A percentile compares a stretch with the other conserved stretches of the same genome.
Conservation (phyloP, 495 filamentous ascomycete genomes). For the Penicillium lagena region DNA sequence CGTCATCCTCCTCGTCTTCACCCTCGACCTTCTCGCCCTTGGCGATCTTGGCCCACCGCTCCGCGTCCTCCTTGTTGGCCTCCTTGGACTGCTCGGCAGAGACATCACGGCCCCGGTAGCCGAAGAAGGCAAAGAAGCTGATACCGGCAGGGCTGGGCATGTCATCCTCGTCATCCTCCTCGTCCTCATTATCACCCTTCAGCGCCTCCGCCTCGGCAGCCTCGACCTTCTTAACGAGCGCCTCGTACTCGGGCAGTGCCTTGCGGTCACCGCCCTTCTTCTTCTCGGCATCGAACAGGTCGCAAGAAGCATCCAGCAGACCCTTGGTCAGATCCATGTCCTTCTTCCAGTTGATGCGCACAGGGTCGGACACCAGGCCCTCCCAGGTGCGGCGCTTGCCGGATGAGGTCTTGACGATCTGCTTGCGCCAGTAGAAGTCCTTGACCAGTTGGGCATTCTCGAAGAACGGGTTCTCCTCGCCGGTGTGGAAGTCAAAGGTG, state of each 20-base stretch:
- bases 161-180: slow-evolving; percentile 42
- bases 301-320: slow-evolving; percentile 62
- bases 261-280: slow-evolving; percentile 31
- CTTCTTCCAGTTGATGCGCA: slow-evolving; percentile 82
- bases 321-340: slow-evolving; percentile 78
- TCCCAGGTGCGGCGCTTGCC: slow-evolving; percentile 52
- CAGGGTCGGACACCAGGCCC: slow-evolving; percentile 77
- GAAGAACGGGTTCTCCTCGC: slow-evolving; percentile 65
- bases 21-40: slow-evolving; percentile 45
- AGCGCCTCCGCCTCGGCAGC: slow-evolving; percentile 19
- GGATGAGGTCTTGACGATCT: slow-evolving; percentile 22
- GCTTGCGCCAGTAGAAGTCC: slow-evolving; percentile 75
- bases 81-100: slow-evolving; percentile 61
- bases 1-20: slow-evolving; percentile 35
- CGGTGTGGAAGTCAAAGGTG: slow-evolving; percentile 37
- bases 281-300: slow-evolving; percentile 61
- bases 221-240: slow-evolving; percentile 41
- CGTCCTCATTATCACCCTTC: slow-evolving; percentile 29
- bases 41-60: slow-evolving; percentile 49
- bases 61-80: slow-evolving; percentile 51
- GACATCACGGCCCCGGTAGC: slow-evolving; percentile 59
- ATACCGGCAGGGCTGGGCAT: slow-evolving; percentile 47
- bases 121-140: slow-evolving; percentile 88
- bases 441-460: slow-evolving; percentile 71
- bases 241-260: slow-evolving; percentile 44